Conservation (phyloP, 257 asterid species). For the Avicennia marina region DNA sequence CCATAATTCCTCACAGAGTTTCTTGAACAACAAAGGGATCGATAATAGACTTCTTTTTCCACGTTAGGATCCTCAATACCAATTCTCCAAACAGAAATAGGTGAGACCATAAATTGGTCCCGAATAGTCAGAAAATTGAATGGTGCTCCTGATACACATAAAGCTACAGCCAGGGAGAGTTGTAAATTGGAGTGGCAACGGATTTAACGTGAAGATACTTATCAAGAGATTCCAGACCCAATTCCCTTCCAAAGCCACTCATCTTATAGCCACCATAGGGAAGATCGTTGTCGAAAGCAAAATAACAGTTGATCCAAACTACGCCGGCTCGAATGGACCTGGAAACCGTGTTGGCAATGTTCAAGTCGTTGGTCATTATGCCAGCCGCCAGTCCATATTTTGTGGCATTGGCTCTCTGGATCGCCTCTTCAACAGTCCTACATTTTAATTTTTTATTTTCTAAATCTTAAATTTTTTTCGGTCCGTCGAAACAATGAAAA, state of each 20-base stretch:
- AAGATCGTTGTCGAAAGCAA: slow-evolving; percentile 37
- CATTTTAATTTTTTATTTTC: too few relatives aligned
- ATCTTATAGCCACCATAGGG: slow-evolving; percentile 52
- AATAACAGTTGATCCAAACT: slow-evolving; percentile 52
- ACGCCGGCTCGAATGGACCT: slow-evolving; percentile 48
- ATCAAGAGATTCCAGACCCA: slow-evolving; percentile 38
- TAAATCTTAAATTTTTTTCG: too few relatives aligned
- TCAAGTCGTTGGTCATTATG: slow-evolving; percentile 46
- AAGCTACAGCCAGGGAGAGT: slow-evolving; percentile 52
- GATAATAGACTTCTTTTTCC: too few relatives aligned
- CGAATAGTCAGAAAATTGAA: too few relatives aligned
- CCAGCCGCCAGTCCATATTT: slow-evolving; percentile 55
- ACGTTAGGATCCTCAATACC: too few relatives aligned
- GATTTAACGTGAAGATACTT: slow-evolving; percentile 45
- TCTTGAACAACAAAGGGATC: too few relatives aligned
- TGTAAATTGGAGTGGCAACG: slow-evolving; percentile 45
- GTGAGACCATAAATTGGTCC: too few relatives aligned
- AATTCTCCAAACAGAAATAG: too few relatives aligned
- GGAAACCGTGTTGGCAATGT: slow-evolving; percentile 54
- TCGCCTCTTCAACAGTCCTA: slow-evolving; percentile 45
- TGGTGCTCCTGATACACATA: too few relatives aligned
- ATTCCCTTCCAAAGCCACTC: slow-evolving; percentile 56
- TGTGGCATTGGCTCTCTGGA: slow-evolving; percentile 43
- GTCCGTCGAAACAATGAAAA: too few relatives aligned
- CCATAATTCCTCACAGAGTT: too few relatives aligned